A percentile compares a stretch with the other conserved stretches of the same genome.
Conservation (phyloP, 805 yeast genomes). For the Aciculoconidium aculeatum region DNA sequence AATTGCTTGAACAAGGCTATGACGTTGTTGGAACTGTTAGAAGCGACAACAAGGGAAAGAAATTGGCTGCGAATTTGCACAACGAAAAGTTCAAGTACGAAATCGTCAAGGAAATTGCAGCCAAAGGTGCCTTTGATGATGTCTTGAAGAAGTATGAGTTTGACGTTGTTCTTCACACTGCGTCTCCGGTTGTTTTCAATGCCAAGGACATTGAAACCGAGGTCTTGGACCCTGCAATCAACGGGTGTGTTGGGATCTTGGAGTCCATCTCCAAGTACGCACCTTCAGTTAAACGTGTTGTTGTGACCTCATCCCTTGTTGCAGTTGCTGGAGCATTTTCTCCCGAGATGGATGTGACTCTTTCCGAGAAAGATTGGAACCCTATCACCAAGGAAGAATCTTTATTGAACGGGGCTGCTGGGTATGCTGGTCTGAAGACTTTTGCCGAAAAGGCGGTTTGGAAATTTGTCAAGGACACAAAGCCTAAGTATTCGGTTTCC, state of each 20-base stretch:
- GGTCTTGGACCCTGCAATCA: slow-evolving; percentile 22
- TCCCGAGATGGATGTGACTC: slow-evolving; percentile 20
- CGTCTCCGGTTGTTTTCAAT: slow-evolving; percentile 26
- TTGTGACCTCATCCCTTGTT: slow-evolving; percentile 20
- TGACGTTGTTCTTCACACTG: slow-evolving; percentile 24
- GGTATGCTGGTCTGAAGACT: slow-evolving; percentile 56
- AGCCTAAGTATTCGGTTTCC: slow-evolving; percentile 17
- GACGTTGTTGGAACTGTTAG: slow-evolving; percentile 44
- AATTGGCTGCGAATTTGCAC: slow-evolving; percentile 12
- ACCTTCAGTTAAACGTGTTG: slow-evolving; percentile 13
- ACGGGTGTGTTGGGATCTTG: slow-evolving; percentile 26
- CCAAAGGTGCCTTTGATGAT: slow-evolving; percentile 22
- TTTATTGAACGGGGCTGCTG: slow-evolving; percentile 32
- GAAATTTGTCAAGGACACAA: slow-evolving; percentile 37
- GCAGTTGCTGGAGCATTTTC: slow-evolving; percentile 8
- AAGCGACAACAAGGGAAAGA: slow-evolving; percentile 29
- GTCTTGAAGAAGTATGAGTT: slow-evolving; percentile 22
- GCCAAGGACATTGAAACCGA: slow-evolving; percentile 15
- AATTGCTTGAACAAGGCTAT: slow-evolving; percentile 32
- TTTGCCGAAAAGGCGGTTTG: slow-evolving; percentile 60
- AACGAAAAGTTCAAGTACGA: slow-evolving; percentile 17
- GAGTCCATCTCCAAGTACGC: slow-evolving; percentile 14
- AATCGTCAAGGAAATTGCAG: slow-evolving; percentile 18
- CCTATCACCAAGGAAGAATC: slow-evolving; percentile 46
- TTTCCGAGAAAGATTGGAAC: slow-evolving; percentile 48